A percentile compares a stretch with the other conserved stretches of the same genome.
phyloP scores from a whole-genome alignment of 2,329 filamentous ascomycete genomes.

The Neoarthrinium moseri region DNA sequence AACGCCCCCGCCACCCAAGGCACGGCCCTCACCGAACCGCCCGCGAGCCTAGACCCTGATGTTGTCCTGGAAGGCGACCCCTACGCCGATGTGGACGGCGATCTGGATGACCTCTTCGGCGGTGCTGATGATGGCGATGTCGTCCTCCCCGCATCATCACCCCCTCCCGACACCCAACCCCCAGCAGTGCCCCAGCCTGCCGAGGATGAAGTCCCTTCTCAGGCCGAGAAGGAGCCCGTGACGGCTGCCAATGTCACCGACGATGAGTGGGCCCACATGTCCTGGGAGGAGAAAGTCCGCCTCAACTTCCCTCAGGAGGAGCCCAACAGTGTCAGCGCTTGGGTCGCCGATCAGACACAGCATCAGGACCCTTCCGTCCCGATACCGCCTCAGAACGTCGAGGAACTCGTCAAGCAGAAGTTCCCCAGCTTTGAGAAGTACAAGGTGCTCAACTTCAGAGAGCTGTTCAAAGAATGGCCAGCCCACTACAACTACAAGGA shows the following conservation, averaged over 20 bases:
- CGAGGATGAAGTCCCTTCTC: no score
- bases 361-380: slow-evolving; percentile 66
- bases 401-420: slow-evolving; percentile 74
- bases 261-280: slow-evolving; percentile 32
- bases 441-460: slow-evolving; percentile 74
- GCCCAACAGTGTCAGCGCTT: slow-evolving; percentile 34
- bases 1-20: slow-evolving; percentile 29
- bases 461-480: slow-evolving; percentile 78
- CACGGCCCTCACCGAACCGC: slow-evolving; percentile 55
- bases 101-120: slow-evolving; percentile 65
- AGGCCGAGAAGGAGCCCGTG: not conserved
- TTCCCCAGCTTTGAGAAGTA: slow-evolving; percentile 81
- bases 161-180: slow-evolving; percentile 29
- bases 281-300: slow-evolving; percentile 33
- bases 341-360: slow-evolving; percentile 29
- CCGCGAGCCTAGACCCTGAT: slow-evolving; percentile 58
- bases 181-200: slow-evolving; percentile 7
- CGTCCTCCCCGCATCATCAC: slow-evolving; percentile 41
- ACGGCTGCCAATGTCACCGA: slow-evolving; percentile 25
- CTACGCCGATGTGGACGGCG: slow-evolving; percentile 35
- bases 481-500: slow-evolving; percentile 77
- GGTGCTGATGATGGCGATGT: slow-evolving; percentile 48
- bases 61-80: slow-evolving; percentile 45
- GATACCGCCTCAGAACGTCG: slow-evolving; percentile 67
- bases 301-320: slow-evolving; percentile 45